phyloP scores from a whole-genome alignment of 345 rosid genomes.

The Acer saccharum region DNA sequence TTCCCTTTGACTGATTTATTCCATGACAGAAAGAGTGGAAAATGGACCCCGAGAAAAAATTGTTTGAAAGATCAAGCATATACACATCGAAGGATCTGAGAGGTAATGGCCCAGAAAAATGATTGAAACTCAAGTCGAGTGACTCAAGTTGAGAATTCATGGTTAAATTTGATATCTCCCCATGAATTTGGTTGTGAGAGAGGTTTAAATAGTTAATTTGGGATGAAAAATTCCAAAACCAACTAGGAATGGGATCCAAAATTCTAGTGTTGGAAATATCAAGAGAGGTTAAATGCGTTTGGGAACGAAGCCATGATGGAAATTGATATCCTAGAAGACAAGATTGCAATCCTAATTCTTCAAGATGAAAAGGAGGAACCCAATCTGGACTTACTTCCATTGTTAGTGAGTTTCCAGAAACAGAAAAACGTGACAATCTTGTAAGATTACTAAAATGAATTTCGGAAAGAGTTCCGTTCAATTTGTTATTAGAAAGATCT shows the following conservation, averaged over 20 bases:
- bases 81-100: not conserved
- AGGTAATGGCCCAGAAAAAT: constrained; percentile 23
- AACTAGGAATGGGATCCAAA: constrained; percentile 19
- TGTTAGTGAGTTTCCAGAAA: too few relatives aligned
- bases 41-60: constrained; percentile 26
- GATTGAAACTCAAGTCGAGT: constrained; percentile 23
- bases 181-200: constrained; percentile 25
- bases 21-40: constrained; percentile 13
- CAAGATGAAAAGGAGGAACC: too few relatives aligned
- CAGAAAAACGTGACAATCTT: too few relatives aligned
- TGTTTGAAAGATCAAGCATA: constrained; percentile 29
- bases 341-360: too few relatives aligned
- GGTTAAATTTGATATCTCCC: not conserved
- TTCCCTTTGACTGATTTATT: not conserved
- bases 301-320: not conserved
- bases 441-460: too few relatives aligned
- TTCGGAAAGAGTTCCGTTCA: too few relatives aligned
- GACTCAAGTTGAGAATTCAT: not conserved
- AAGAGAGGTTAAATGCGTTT: constrained; percentile 6
- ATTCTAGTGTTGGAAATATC: constrained; percentile 27
- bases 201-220: not conserved
- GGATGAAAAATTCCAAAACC: constrained; percentile 25
- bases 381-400: too few relatives aligned
- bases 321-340: too few relatives aligned
- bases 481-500: too few relatives aligned